phyloP scores from a whole-genome alignment of 2,329 filamentous ascomycete genomes.

The Monilinia fructigena region DNA sequence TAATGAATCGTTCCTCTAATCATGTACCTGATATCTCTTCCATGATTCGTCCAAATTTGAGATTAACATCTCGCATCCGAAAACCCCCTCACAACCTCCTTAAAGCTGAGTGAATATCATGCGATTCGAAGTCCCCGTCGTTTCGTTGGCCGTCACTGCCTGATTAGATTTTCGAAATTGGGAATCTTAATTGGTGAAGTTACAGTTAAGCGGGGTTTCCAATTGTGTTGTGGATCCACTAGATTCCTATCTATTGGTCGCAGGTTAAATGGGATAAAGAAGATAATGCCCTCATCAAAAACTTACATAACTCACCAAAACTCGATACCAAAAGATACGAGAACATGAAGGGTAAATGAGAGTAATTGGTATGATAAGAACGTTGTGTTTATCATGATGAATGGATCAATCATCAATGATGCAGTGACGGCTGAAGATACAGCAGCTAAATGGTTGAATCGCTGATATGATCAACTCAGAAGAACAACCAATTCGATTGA shows the following conservation, averaged over 20 bases:
- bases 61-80: background rate
- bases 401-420: conserved; percentile 1
- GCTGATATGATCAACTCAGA: conserved; percentile 3
- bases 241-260: conserved; percentile 21
- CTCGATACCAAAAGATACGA: conserved; percentile 2
- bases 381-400: background rate
- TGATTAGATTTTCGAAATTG: conserved; percentile 1
- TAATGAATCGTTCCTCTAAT: background rate
- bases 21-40: background rate
- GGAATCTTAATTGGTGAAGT: conserved; percentile 11
- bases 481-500: conserved; percentile 4
- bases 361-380: background rate
- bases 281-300: conserved; percentile 12
- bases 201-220: conserved; percentile 10
- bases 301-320: background rate
- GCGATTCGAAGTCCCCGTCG: background rate
- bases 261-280: conserved; percentile 3
- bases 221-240: conserved; percentile 14
- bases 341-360: background rate
- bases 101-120: conserved; percentile 3
- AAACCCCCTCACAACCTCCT: conserved; percentile 4
- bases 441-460: no score
- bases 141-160: conserved; percentile 15
- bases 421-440: background rate
- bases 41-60: background rate